A percentile compares a stretch with the other conserved stretches of the same genome.
phyloP scores from a whole-genome alignment of 495 filamentous ascomycete genomes.

The Penicillium macrosclerotiorum region DNA sequence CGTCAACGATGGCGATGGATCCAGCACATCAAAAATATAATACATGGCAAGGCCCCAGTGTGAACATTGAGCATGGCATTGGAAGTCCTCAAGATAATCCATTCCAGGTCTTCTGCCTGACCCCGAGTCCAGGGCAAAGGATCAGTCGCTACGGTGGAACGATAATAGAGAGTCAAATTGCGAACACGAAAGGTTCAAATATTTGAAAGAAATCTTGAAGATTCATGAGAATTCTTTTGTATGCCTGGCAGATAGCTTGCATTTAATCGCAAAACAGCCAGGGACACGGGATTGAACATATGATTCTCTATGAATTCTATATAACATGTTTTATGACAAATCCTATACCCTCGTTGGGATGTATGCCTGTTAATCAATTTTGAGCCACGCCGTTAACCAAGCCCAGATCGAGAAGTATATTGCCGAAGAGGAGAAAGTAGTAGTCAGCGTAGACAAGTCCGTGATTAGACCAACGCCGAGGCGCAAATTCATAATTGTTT shows the following conservation, averaged over 20 bases:
- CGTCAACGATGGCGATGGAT: not conserved
- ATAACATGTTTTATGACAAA: not conserved
- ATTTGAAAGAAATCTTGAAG: not conserved
- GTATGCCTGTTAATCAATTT: not conserved
- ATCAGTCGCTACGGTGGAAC: constrained; percentile 15
- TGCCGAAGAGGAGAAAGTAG: constrained; percentile 47
- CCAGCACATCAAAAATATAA: not conserved
- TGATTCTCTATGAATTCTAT: not conserved
- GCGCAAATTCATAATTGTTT: constrained; percentile 39
- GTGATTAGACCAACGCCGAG: constrained; percentile 35
- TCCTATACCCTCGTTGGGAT: not conserved
- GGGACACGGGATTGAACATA: not conserved
- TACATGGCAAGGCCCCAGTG: constrained; percentile 4
- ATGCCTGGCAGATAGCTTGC: not conserved
- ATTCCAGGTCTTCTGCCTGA: not conserved
- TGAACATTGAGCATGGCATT: not conserved
- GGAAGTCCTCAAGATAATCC: constrained; percentile 7
- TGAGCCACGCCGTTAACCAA: not conserved
- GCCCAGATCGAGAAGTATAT: constrained; percentile 27
- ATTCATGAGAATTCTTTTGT: not conserved
- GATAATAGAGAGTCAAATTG: not conserved
- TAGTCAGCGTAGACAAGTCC: constrained; percentile 51
- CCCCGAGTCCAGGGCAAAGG: constrained; percentile 12
- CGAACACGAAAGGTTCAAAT: not conserved
- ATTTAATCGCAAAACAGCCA: no score